These are phyloP conservation scores for Filobasidium uniguttulatum DNA, from an alignment of 1,284 basidiomycete genomes.

Conservation along the genomic window DNA sequence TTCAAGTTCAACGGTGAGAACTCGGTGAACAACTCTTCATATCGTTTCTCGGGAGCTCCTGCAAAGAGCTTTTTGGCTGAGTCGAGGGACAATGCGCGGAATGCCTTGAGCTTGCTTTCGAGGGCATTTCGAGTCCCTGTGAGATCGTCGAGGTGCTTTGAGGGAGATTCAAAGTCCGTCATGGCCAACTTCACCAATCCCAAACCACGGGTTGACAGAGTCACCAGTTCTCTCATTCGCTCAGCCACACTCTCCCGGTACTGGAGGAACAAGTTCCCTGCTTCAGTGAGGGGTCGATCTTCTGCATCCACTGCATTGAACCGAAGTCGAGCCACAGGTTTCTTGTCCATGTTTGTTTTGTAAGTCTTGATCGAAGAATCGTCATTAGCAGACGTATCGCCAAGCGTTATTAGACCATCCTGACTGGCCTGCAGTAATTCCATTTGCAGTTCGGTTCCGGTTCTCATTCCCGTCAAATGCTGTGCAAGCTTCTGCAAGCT, in stretches of 20 bases:
- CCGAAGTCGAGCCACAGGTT: background rate
- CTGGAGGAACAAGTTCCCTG: constrained; percentile 64
- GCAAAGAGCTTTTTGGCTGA: constrained; percentile 62
- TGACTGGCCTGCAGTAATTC: constrained; percentile 56
- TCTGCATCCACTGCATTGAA: constrained; percentile 28
- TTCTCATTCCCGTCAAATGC: constrained; percentile 71
- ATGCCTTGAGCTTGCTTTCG: constrained; percentile 53
- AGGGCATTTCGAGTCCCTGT: constrained; percentile 51
- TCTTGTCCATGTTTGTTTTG: background rate
- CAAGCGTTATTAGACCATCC: background rate
- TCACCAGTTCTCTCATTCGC: constrained; percentile 56
- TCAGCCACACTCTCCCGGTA: constrained; percentile 70
- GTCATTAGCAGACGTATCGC: background rate
- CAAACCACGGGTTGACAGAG: constrained; percentile 27
- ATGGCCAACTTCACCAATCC: constrained; percentile 28
- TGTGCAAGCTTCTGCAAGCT: constrained; percentile 76
- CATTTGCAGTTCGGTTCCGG: constrained; percentile 66
- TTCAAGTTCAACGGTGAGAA: background rate
- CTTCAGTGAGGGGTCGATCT: constrained; percentile 47
- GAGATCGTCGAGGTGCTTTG: constrained; percentile 40
- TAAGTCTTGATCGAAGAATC: background rate
- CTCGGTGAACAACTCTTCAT: background rate
- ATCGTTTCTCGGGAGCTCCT: constrained; percentile 38
- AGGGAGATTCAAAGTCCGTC: constrained; percentile 10
- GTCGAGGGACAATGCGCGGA: constrained; percentile 52